Percentiles rank a stretch among this genome's conserved stretches.
phyloP scores from a whole-genome alignment of 73 alveolate species.

The Diophrys sp. region DNA sequence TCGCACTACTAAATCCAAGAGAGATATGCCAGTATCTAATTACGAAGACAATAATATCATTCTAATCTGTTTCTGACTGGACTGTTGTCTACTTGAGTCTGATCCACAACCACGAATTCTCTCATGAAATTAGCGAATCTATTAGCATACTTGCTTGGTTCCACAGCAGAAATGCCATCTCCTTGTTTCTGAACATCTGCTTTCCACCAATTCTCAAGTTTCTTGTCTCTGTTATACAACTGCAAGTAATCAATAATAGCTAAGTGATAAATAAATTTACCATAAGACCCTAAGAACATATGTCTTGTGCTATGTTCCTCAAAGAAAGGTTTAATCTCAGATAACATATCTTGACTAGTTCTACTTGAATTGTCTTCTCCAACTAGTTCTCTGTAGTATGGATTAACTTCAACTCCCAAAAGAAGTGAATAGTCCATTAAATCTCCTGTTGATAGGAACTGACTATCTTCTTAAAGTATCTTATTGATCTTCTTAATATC shows the following conservation, averaged over 20 bases:
- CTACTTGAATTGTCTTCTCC: neutral
- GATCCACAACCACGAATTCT: constrained; percentile 24
- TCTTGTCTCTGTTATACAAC: constrained; percentile 72
- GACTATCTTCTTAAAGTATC: constrained; percentile 33
- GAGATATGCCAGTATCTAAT: no score
- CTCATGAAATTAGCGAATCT: constrained; percentile 57
- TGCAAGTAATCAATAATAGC: constrained; percentile 89
- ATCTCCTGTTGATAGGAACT: constrained; percentile 15
- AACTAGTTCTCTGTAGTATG: constrained; percentile 10
- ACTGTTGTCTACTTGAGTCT: neutral
- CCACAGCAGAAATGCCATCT: constrained; percentile 78
- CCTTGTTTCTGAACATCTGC: constrained; percentile 41
- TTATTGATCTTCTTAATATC: constrained; percentile 29
- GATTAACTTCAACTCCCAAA: constrained; percentile 48
- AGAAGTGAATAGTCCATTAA: constrained; percentile 60
- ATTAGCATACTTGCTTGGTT: constrained; percentile 48
- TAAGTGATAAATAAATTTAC: constrained; percentile 73
- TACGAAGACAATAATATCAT: no score
- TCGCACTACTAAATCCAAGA: no score
- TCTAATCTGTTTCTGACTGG: no score
- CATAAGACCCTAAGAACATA: constrained; percentile 38
- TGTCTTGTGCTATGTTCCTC: constrained; percentile 3
- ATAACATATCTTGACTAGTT: constrained; percentile 16
- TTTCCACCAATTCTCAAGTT: constrained; percentile 65
- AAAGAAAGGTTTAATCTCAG: neutral